These are phyloP conservation scores for Xanthoceras sorbifolium DNA, from an alignment of 345 rosid genomes.

Conservation along the genomic window DNA sequence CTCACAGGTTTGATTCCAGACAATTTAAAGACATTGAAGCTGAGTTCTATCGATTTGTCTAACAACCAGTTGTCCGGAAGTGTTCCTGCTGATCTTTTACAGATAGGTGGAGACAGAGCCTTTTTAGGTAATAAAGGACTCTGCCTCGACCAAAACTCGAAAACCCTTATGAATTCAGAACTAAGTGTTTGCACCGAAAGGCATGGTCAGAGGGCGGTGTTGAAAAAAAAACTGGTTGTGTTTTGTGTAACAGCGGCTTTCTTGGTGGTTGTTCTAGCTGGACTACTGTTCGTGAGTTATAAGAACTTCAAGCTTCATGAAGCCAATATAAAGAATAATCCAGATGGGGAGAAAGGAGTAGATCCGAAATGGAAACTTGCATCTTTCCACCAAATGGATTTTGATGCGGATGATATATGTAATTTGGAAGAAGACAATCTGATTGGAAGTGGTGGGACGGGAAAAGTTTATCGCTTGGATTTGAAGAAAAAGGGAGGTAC, in stretches of 20 bases:
- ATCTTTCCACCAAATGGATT: conserved; percentile 65
- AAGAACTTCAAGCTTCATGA: conserved; percentile 46
- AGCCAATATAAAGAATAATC: conserved; percentile 27
- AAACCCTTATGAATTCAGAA: conserved; percentile 17
- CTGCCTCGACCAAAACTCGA: conserved; percentile 50
- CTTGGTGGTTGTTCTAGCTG: conserved; percentile 41
- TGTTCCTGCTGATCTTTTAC: conserved; percentile 61
- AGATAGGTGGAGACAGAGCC: conserved; percentile 62
- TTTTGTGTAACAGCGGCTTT: conserved; percentile 49
- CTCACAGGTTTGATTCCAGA: conserved; percentile 64
- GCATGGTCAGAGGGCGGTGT: conserved; percentile 27
- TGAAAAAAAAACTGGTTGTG: conserved; percentile 36
- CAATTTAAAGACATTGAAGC: conserved; percentile 56
- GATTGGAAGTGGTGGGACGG: conserved; percentile 84
- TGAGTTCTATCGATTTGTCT: conserved; percentile 79
- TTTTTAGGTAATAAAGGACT: conserved; percentile 59
- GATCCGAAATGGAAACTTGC: conserved; percentile 57
- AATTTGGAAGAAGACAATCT: conserved; percentile 60
- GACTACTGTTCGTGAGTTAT: conserved; percentile 53
- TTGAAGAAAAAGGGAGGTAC: conserved; percentile 60
- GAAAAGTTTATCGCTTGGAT: conserved; percentile 79
- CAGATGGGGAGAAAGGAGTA: conserved; percentile 33
- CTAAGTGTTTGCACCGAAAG: conserved; percentile 45
- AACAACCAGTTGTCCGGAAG: conserved; percentile 63
- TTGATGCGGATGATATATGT: conserved; percentile 75